Conservation (phyloP, 768 basidiomycete species). For the Boletus patriciae region DNA sequence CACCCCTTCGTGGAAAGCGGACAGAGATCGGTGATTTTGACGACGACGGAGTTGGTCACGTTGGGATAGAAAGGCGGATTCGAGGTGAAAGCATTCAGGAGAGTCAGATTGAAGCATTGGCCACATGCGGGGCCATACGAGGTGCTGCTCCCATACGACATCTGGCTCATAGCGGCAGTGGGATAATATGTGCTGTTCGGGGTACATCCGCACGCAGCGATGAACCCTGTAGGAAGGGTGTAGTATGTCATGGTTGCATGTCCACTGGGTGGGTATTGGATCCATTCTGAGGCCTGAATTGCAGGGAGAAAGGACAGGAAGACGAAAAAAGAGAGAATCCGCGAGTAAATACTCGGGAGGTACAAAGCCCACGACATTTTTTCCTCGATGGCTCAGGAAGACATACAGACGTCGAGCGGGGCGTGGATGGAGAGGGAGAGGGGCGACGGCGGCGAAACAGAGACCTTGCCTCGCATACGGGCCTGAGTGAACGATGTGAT, state of each 20-base stretch:
- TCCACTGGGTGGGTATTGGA: conserved; percentile 60
- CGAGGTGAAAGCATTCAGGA: conserved; percentile 65
- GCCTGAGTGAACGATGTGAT: too few relatives aligned
- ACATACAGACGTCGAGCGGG: conserved; percentile 13
- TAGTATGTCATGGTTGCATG: conserved; percentile 82
- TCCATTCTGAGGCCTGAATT: conserved; percentile 48
- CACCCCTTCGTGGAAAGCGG: conserved; percentile 61
- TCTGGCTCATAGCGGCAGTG: conserved; percentile 76
- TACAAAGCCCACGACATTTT: conserved; percentile 15
- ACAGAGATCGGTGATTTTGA: conserved; percentile 83
- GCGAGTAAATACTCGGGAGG: conserved; percentile 5
- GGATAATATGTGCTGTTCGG: conserved; percentile 64
- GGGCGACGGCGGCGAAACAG: not conserved
- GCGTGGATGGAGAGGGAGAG: not conserved
- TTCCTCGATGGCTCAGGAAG: not conserved
- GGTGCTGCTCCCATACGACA: conserved; percentile 76
- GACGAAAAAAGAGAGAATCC: conserved; percentile 23
- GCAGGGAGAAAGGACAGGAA: conserved; percentile 28
- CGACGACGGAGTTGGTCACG: conserved; percentile 56
- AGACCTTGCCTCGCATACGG: not conserved
- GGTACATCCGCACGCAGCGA: conserved; percentile 79
- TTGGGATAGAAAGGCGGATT: conserved; percentile 70
- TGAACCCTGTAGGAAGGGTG: conserved; percentile 40
- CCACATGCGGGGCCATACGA: conserved; percentile 76
- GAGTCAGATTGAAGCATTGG: conserved; percentile 74